Evolutionary conservation across 2,329 filamentous ascomycete species (phyloP).

Genomic region (Penicillium sp.): DNA sequence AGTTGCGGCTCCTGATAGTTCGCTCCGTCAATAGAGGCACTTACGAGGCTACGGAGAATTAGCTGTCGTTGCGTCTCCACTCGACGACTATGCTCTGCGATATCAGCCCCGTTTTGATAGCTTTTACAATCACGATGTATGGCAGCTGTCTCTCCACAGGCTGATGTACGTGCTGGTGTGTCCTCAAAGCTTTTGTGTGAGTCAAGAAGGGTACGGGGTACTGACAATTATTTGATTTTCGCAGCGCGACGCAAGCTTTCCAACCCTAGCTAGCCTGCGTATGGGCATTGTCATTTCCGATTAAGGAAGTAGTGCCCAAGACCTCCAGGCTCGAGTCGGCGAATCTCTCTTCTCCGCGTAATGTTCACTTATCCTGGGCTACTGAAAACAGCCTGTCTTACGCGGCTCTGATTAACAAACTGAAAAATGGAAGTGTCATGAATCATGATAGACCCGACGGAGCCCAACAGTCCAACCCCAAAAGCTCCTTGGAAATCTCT

Average conservation of each 20-base stretch:
- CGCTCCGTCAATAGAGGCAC: background rate
- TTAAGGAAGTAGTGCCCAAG: background rate
- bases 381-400: slow-evolving; percentile 25
- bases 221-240: background rate
- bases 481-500: background rate
- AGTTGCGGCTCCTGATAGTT: background rate
- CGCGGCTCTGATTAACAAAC: slow-evolving; percentile 30
- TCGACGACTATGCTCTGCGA: background rate
- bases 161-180: slow-evolving; percentile 20
- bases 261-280: slow-evolving; percentile 4
- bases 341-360: background rate
- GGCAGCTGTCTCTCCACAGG: slow-evolving; percentile 11
- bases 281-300: slow-evolving; percentile 3
- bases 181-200: background rate
- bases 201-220: background rate
- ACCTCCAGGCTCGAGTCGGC: background rate
- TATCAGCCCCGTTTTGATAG: slow-evolving; percentile 1
- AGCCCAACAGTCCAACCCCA: background rate
- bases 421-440: slow-evolving; percentile 23
- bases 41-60: background rate
- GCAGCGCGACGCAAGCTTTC: slow-evolving; percentile 9
- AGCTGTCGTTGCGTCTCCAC: slow-evolving; percentile 8
- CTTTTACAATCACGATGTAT: background rate
- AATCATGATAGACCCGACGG: slow-evolving; percentile 11
- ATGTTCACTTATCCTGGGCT: slow-evolving; percentile 9